Evolutionary conservation across 768 basidiomycete genomes (phyloP), one percentile per base, ranked within the genome.

Genomic region (Kwoniella sp.): DNA sequence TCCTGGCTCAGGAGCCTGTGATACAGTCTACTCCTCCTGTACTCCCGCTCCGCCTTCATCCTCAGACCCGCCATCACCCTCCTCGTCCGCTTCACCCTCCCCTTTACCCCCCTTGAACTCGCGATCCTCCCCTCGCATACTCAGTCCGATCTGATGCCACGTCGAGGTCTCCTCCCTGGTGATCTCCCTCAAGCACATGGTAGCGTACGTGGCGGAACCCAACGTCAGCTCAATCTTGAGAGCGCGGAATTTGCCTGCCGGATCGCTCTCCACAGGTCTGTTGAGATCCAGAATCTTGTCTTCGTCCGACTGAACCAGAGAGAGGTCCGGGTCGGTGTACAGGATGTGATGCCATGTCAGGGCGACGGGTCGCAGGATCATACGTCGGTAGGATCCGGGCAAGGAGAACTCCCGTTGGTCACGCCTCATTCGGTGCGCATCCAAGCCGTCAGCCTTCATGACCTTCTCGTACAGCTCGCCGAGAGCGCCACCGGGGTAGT

Each of bases 351-450:
- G 78, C 90, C 91, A 96, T 0, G 84, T 81, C 47, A 96, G 73
- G 55, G 87, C 80, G 47, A 81, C 82, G 1, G 95, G 93, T 14
- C 85, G 78, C 65, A 93, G 89, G 40, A 98, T 74, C 46, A 98
- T 88, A 55, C 85, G 85, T 56, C 95, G 85, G 71, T 98, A 99
- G 2, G 92, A 91, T 14, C 95, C 95, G 52, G 84, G 84, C 22
- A 98, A 79, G 9, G 85, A 87, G 75, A 92, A 96, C 44, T 95
- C 92, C 90, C 81, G 89, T 77, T 96, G 92, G 71, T 87, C 89
- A 58, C 92, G 80, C 52, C 83, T 78, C 75, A 91, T 90, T 71
- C 91, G 85, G 62, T 63, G 26, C 7, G 88, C 86, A 76, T 96
- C 89, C 32, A 99, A 76, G 1, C 89, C 92, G 75, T 99, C 95